Conservation (phyloP, 306 rosid genomes). For the Luffa aegyptiaca region DNA sequence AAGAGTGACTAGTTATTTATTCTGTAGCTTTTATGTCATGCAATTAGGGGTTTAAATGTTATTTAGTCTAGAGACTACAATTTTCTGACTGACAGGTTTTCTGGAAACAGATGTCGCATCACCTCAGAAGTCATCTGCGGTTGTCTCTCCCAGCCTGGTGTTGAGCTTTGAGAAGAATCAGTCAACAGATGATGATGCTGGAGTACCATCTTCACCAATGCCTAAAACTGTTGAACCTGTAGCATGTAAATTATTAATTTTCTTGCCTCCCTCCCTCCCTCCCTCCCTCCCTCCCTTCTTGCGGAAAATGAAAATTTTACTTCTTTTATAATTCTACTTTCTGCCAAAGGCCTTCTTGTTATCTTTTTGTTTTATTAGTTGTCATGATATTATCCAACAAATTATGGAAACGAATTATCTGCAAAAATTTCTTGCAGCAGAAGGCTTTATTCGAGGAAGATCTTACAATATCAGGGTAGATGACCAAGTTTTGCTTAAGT, state of each 20-base stretch:
- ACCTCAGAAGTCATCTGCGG: conserved; percentile 35
- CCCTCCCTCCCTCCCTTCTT: neutral
- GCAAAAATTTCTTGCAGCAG: conserved; percentile 82
- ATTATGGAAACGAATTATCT: conserved; percentile 36
- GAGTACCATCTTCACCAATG: conserved; percentile 49
- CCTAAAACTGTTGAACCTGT: conserved; percentile 44
- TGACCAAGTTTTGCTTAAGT: conserved; percentile 82
- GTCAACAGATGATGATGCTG: conserved; percentile 53
- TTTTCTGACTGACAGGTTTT: conserved; percentile 12
- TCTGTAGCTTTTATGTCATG: neutral
- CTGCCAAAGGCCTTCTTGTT: neutral
- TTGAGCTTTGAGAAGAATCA: conserved; percentile 38
- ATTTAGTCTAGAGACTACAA: neutral
- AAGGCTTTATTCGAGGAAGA: conserved; percentile 92
- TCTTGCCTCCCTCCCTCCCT: conserved; percentile 7
- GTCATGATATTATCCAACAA: neutral
- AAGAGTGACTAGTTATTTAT: neutral
- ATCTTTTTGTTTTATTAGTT: neutral
- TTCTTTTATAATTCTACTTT: neutral
- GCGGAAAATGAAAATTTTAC: neutral
- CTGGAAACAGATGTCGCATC: conserved; percentile 49
- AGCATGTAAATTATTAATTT: conserved; percentile 57
- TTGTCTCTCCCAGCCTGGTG: conserved; percentile 48
- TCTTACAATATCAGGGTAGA: conserved; percentile 94
- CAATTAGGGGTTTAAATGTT: neutral